Evolutionary conservation across 2,329 filamentous ascomycete species (phyloP).

Genomic region (Colletotrichum incanum): DNA sequence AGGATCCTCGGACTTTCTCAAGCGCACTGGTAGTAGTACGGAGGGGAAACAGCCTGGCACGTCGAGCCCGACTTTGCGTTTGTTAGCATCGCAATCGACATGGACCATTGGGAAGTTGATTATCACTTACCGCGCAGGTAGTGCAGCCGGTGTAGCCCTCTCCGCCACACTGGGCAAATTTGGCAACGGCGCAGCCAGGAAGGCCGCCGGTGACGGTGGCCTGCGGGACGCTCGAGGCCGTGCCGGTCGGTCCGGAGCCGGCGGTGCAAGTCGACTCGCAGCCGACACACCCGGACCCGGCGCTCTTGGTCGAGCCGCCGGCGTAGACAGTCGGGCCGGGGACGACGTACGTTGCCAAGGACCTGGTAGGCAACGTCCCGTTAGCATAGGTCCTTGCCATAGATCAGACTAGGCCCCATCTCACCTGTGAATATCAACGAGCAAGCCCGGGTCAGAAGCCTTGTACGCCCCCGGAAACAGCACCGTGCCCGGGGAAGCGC

Average conservation of each 20-base stretch:
- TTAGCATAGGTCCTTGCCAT: too few relatives aligned
- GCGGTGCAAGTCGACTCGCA: conserved; percentile 58
- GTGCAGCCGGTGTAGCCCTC: conserved; percentile 37
- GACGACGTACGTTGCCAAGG: conserved; percentile 57
- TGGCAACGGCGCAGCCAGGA: conserved; percentile 38
- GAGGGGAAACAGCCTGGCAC: conserved; percentile 30
- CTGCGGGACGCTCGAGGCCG: conserved; percentile 45
- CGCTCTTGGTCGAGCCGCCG: conserved; percentile 57
- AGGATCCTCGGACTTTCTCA: background rate
- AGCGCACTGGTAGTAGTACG: conserved; percentile 35
- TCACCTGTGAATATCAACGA: conserved; percentile 62
- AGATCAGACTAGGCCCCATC: too few relatives aligned
- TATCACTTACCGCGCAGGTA: conserved; percentile 33
- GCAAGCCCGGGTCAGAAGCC: conserved; percentile 59
- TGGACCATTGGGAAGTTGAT: too few relatives aligned
- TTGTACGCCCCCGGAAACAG: conserved; percentile 41
- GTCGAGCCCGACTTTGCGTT: conserved; percentile 23
- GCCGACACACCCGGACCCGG: conserved; percentile 57
- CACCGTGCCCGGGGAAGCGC: conserved; percentile 46
- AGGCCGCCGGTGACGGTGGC: conserved; percentile 27
- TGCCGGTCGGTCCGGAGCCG: conserved; percentile 51
- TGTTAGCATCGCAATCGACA: background rate
- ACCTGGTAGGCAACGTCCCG: conserved; percentile 1
- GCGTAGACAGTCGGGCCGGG: conserved; percentile 61
- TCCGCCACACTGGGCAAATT: conserved; percentile 37